Base-by-base conservation (phyloP, 192 early-diverging fungal species). In the Dissophora globulifera region DNA sequence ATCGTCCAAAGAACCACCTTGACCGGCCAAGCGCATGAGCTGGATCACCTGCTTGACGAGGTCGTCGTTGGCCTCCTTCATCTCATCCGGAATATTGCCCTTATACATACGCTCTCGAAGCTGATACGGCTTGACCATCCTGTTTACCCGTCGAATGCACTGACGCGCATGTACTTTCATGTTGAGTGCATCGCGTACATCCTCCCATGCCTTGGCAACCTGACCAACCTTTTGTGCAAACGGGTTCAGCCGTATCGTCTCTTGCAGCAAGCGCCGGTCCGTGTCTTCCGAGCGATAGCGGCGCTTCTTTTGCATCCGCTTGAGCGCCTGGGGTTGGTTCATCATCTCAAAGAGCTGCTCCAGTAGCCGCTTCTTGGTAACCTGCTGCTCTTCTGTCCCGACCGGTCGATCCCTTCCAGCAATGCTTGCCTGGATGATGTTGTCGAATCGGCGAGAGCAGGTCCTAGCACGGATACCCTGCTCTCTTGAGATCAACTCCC, bases 101-200 rank as follows among this genome's bases (percentile, higher is more conserved):
- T 56, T 60, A 29, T 67, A 76, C 72, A 76, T 76, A 0, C 72
- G 63, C 57, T 76, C 72, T 15, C 72, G 72, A 22, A 76, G 57
- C 30, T 56, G 52, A 31, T 76, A 76, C 1, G 72, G 72, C 58
- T 76, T 76, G 25, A 76, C 62, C 72, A 76, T 76, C 13, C 72
- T 26, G 47, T 76, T 76, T 10, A 76, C 72, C 23, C 72, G 23
- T 17, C 72, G 56, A 32, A 76, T 76, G 29, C 72, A 76, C 58
- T 76, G 72, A 12, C 72, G 38, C 4, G 72, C 62, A 50, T 76
- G 72, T n/a, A 76, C 72, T 20, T 66, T 76, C 72, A 76, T 76
- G 10, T 57, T 57, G 26, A 76, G 58, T 12, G 72, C 72, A 43
- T 76, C 72, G 0, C 72, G 62, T 9, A 76, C 64, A 67, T 76